Conservation (phyloP, 345 rosid genomes). For the Eucalyptus marginata region DNA sequence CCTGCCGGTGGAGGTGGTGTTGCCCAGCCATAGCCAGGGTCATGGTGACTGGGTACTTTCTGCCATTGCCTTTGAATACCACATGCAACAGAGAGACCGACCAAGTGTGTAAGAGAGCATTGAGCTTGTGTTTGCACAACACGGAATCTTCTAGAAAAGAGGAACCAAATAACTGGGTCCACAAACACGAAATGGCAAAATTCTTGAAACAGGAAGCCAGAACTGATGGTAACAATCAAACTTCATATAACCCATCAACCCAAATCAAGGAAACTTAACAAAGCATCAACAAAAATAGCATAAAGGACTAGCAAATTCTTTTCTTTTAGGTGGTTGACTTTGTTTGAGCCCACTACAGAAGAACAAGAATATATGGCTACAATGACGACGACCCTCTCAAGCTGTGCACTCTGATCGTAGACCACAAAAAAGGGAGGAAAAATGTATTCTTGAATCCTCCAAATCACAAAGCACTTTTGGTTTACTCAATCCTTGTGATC, state of each 20-base stretch:
- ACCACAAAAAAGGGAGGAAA: rapidly evolving
- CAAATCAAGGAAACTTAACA: neutral
- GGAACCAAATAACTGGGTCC: neutral
- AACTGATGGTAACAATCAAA: neutral
- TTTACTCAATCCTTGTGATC: neutral
- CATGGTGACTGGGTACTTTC: neutral
- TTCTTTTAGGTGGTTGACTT: neutral
- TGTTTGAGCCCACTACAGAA: neutral
- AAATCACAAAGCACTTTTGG: neutral
- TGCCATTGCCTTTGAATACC: neutral
- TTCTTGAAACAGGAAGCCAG: neutral
- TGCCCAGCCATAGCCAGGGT: neutral
- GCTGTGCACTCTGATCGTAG: neutral
- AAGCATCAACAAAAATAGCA: neutral
- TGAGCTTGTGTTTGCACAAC: neutral
- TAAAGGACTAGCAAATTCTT: neutral
- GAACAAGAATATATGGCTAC: neutral
- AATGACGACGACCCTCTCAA: neutral
- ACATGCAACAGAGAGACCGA: neutral
- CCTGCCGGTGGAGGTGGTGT: too few relatives aligned
- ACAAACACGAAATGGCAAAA: neutral
- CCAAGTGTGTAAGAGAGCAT: neutral
- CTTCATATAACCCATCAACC: neutral
- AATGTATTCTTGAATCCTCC: neutral
- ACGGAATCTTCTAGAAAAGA: neutral